Evolutionary conservation across 805 yeast genomes (phyloP).

Genomic region (Kluyveromyces starmeri): DNA sequence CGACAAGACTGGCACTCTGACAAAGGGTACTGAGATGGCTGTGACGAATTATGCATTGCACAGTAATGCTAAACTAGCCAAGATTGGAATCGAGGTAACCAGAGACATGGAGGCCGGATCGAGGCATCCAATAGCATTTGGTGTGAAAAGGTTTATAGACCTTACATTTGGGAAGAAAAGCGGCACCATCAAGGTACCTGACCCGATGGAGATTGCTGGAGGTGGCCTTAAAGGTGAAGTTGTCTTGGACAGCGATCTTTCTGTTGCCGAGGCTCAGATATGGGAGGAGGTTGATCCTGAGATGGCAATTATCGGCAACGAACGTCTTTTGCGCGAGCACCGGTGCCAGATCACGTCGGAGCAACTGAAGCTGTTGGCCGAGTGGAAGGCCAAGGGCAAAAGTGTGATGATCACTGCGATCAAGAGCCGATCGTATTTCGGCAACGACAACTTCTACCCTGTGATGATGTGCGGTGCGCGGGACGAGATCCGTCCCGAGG

Average conservation of each 20-base stretch:
- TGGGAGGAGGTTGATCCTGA: conserved; percentile 32
- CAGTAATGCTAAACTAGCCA: conserved; percentile 10
- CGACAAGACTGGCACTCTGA: conserved; percentile 73
- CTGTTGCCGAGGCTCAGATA: conserved; percentile 6
- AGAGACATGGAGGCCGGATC: conserved; percentile 56
- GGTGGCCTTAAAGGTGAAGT: conserved; percentile 46
- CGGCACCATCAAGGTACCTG: conserved; percentile 34
- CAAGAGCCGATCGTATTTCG: conserved; percentile 24
- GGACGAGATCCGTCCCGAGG: conserved; percentile 52
- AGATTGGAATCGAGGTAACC: conserved; percentile 35
- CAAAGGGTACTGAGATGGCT: conserved; percentile 49
- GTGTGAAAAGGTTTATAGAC: conserved; percentile 39
- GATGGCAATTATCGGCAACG: conserved; percentile 50
- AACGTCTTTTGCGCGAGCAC: conserved; percentile 43
- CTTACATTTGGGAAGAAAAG: conserved; percentile 12
- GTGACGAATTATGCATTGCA: conserved; percentile 42
- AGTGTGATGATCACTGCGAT: conserved; percentile 52
- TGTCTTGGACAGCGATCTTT: conserved; percentile 16
- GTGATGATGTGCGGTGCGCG: conserved; percentile 49
- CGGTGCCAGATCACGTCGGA: conserved; percentile 31
- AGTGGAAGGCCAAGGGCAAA: conserved; percentile 58
- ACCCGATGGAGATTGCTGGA: conserved; percentile 48
- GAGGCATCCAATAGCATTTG: conserved; percentile 59
- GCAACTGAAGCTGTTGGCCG: conserved; percentile 30
- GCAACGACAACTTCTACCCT: conserved; percentile 29